Conservation (phyloP, 2,329 filamentous ascomycete genomes). For the Aspergillus floridensis region DNA sequence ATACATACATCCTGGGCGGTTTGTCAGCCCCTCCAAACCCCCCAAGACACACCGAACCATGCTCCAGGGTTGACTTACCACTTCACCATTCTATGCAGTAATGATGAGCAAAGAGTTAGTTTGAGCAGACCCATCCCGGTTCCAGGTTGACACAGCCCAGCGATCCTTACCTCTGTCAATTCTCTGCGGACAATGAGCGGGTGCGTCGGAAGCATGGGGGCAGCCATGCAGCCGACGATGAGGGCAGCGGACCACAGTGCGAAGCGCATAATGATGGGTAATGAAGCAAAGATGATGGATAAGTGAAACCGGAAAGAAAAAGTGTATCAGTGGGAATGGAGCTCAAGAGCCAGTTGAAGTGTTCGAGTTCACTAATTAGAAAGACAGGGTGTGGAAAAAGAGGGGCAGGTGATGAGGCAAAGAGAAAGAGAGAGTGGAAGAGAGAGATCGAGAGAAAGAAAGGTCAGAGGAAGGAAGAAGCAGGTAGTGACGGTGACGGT, state of each 20-base stretch:
- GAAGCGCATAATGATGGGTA: slow-evolving; percentile 8
- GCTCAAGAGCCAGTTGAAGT: background rate
- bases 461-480: slow-evolving; percentile 1
- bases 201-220: slow-evolving; percentile 4
- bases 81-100: slow-evolving; percentile 12
- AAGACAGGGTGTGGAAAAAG: background rate
- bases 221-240: slow-evolving; percentile 8
- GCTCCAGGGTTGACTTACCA: slow-evolving; percentile 8
- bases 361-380: background rate
- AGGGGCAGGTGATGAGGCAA: background rate
- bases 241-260: slow-evolving; percentile 5
- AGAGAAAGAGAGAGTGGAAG: background rate
- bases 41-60: background rate
- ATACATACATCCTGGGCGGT: background rate
- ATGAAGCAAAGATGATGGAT: background rate
- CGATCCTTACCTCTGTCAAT: slow-evolving; percentile 6
- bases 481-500: background rate
- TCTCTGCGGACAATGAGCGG: background rate
- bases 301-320: background rate
- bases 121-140: background rate
- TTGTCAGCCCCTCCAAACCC: background rate
- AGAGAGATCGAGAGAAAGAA: background rate
- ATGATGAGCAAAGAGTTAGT: slow-evolving; percentile 6
- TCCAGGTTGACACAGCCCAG: background rate
- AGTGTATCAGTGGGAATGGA: background rate